These are phyloP conservation scores for Fusarium sambucinum DNA, from an alignment of 2,329 filamentous ascomycete species.

Conservation along the genomic window DNA sequence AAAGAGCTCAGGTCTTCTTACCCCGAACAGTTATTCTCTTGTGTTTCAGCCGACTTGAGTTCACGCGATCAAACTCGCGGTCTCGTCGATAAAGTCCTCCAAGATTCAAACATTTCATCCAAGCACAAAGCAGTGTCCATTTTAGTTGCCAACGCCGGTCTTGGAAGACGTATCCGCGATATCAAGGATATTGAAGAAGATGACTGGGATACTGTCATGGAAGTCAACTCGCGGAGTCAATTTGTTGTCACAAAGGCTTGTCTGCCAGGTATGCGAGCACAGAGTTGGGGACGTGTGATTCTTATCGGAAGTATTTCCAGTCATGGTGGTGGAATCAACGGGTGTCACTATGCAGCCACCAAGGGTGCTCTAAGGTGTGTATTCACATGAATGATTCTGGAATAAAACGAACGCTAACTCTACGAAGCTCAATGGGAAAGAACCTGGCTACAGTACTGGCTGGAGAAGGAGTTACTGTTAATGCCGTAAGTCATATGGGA, in stretches of 20 bases:
- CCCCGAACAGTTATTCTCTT: slow-evolving; percentile 20
- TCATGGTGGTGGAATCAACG: slow-evolving; percentile 52
- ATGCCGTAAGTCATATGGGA: slow-evolving; percentile 43
- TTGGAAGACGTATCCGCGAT: slow-evolving; percentile 52
- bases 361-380: slow-evolving; percentile 49
- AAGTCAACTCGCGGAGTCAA: slow-evolving; percentile 52
- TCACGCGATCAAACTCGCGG: slow-evolving; percentile 26
- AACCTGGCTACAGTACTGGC: slow-evolving; percentile 52
- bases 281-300: slow-evolving; percentile 51
- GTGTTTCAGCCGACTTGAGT: slow-evolving; percentile 25
- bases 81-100: slow-evolving; percentile 11
- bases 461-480: slow-evolving; percentile 52
- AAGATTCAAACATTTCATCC: neutral
- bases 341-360: slow-evolving; percentile 53
- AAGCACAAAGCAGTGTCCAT: slow-evolving; percentile 47
- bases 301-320: slow-evolving; percentile 53
- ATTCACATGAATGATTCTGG: fast-evolving
- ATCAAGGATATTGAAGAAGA: slow-evolving; percentile 52
- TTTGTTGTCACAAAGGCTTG: slow-evolving; percentile 53
- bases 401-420: neutral
- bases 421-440: slow-evolving; percentile 51
- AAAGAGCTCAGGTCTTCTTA: neutral
- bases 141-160: slow-evolving; percentile 51
- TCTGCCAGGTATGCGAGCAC: slow-evolving; percentile 49
- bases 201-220: slow-evolving; percentile 54